Evolutionary conservation across 306 rosid species (phyloP).

Genomic region (Pueraria montana): DNA sequence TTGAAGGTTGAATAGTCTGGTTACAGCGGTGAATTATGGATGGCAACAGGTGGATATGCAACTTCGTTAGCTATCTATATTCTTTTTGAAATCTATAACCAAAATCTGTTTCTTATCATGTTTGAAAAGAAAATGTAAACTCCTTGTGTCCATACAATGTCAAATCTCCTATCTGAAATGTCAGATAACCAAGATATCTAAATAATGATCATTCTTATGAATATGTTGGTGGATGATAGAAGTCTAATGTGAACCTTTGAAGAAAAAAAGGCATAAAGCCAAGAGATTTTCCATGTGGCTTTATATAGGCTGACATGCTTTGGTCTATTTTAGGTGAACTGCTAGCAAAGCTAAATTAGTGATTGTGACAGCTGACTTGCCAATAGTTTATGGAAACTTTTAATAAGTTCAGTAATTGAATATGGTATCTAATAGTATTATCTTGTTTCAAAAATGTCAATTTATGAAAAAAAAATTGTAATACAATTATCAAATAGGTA

Average conservation of each 20-base stretch:
- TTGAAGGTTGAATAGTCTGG: slow-evolving; percentile 15
- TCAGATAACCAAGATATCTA: background rate
- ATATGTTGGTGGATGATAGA: slow-evolving; percentile 13
- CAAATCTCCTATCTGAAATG: background rate
- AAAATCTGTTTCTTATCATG: slow-evolving; percentile 11
- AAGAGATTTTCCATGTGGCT: background rate
- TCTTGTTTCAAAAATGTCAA: too few species aligned
- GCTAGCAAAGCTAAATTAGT: slow-evolving; percentile 9
- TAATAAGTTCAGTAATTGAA: background rate
- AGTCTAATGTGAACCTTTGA: background rate
- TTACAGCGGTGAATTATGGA: slow-evolving; percentile 2
- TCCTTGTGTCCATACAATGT: background rate
- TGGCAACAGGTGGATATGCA: slow-evolving; percentile 3
- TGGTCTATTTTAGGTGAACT: slow-evolving; percentile 12
- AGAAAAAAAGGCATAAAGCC: background rate
- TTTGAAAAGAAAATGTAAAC: background rate
- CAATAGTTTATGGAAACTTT: slow-evolving; percentile 1
- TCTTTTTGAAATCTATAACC: background rate
- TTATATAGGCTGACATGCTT: background rate
- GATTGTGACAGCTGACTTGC: background rate
- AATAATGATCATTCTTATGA: background rate
- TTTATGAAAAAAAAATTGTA: too few species aligned
- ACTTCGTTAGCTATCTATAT: background rate
- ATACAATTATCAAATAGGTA: background rate
- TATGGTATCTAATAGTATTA: background rate